Conservation (phyloP, 495 filamentous ascomycete genomes). For the Neurospora pannonica region DNA sequence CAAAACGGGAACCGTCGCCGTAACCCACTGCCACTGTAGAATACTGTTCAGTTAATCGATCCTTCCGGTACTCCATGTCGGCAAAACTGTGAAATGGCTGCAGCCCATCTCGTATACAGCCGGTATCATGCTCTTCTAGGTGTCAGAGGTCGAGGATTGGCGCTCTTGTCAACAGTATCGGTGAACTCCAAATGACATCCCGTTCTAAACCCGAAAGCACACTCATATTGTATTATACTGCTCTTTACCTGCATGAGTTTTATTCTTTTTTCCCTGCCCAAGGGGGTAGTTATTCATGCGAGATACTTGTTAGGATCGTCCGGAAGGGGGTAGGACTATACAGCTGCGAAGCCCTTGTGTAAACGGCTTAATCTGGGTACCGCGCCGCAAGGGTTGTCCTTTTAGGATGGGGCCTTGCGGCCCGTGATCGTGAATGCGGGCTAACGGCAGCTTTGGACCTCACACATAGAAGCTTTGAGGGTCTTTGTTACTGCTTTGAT, state of each 20-base stretch:
- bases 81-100: background rate
- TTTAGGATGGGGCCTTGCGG: background rate
- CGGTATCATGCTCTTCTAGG: background rate
- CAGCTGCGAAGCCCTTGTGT: background rate
- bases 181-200: background rate
- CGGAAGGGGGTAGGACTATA: background rate
- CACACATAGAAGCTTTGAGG: background rate
- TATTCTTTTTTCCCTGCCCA: background rate
- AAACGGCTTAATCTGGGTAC: background rate
- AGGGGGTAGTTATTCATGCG: background rate
- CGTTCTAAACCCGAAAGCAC: background rate
- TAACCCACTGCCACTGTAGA: background rate
- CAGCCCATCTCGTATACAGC: background rate
- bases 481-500: background rate
- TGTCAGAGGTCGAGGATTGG: background rate
- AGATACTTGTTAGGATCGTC: background rate
- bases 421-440: background rate
- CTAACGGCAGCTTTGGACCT: background rate
- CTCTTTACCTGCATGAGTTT: background rate
- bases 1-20: background rate
- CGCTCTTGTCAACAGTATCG: background rate
- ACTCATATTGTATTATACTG: background rate
- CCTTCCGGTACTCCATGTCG: background rate
- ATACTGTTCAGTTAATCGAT: background rate
- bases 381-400: background rate